Percentiles rank a stretch among this genome's conserved stretches.
Evolutionary conservation across 257 asterid species (phyloP).

Genomic region (Avicennia marina): DNA sequence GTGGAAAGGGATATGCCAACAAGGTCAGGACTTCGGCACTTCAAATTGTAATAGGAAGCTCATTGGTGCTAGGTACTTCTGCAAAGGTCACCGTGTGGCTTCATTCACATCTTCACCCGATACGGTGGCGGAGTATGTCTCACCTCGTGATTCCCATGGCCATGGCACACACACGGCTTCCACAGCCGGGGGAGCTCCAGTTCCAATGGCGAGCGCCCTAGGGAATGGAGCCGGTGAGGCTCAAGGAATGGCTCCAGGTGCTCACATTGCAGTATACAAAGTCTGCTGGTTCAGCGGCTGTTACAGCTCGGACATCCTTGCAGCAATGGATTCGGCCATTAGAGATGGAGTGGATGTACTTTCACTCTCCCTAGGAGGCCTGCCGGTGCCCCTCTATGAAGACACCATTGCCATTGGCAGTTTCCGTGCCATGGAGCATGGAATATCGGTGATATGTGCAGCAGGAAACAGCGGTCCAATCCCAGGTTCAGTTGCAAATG

Average conservation of each 20-base stretch:
- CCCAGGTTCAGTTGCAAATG: constrained; percentile 69
- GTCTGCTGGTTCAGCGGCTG: constrained; percentile 91
- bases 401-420: constrained; percentile 92
- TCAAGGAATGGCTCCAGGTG: constrained; percentile 77
- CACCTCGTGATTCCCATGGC: constrained; percentile 83
- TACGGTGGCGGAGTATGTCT: constrained; percentile 43
- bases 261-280: constrained; percentile 72
- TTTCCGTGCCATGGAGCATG: constrained; percentile 84
- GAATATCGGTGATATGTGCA: constrained; percentile 73
- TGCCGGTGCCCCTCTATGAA: constrained; percentile 74
- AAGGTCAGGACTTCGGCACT: constrained; percentile 49
- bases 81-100: constrained; percentile 74
- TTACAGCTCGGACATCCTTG: constrained; percentile 88
- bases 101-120: constrained; percentile 35
- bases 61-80: constrained; percentile 76
- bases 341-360: constrained; percentile 78
- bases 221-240: constrained; percentile 78
- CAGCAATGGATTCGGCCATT: constrained; percentile 85
- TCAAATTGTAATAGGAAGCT: constrained; percentile 67
- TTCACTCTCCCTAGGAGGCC: constrained; percentile 82
- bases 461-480: constrained; percentile 94
- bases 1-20: constrained; percentile 81
- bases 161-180: constrained; percentile 92
- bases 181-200: constrained; percentile 68
- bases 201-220: constrained; percentile 44